phyloP scores from a whole-genome alignment of 192 early-diverging fungal genomes.

The Rhizophagus clarus region DNA sequence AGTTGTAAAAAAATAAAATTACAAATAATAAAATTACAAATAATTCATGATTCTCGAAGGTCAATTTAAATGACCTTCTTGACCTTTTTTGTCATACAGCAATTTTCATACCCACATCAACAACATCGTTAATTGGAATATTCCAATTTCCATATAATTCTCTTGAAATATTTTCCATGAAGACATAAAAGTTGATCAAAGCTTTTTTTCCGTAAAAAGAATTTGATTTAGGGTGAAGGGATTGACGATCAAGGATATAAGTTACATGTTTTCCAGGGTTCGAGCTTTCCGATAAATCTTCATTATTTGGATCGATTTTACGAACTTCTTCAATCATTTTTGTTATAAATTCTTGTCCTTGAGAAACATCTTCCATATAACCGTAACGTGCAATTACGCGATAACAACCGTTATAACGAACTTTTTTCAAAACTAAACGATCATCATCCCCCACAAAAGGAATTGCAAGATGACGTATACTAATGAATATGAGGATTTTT shows the following conservation, averaged over 20 bases:
- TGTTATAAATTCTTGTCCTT: conserved; percentile 18
- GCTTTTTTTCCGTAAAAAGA: not conserved
- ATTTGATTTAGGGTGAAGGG: not conserved
- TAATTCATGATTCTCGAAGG: too few relatives aligned
- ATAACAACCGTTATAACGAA: not conserved
- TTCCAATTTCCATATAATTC: conserved; percentile 12
- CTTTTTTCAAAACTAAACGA: conserved; percentile 17
- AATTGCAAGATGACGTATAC: conserved; percentile 20
- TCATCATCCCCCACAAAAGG: conserved; percentile 27
- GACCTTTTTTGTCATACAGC: not conserved
- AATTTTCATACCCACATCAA: conserved; percentile 26
- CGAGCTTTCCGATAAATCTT: not conserved
- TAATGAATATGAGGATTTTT: conserved; percentile 30
- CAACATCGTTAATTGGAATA: conserved; percentile 8
- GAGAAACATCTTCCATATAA: conserved; percentile 12
- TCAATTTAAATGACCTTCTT: too few relatives aligned
- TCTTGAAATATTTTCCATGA: conserved; percentile 21
- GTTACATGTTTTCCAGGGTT: not conserved
- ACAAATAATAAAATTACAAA: too few relatives aligned
- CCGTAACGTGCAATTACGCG: conserved; percentile 16
- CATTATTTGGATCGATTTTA: not conserved
- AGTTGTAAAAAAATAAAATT: too few relatives aligned
- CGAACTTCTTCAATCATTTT: not conserved
- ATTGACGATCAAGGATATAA: conserved; percentile 2
- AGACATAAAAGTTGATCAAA: not conserved